Base-by-base conservation (phyloP, 371 early-diverging fungal genomes). In the Capillidium heterosporum region DNA sequence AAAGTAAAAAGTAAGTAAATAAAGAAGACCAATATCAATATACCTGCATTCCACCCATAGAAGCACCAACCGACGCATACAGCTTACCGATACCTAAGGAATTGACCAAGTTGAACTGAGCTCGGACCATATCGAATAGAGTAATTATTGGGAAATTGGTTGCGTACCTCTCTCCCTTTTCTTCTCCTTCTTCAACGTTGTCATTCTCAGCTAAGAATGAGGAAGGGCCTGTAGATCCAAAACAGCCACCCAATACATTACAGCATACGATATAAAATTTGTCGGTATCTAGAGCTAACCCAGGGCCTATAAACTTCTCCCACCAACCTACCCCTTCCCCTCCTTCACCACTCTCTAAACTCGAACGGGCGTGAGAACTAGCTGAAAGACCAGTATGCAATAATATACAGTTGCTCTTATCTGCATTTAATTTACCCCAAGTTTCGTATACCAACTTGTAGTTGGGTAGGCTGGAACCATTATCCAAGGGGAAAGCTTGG, bases 1-100 rank as follows among this genome's bases (percentile, higher is more conserved):
- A 8, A 40, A 17, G 31, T 51, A 59, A 24, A 23, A 19, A 42
- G 23, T 27, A 35, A 51, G 21, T 50, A 41, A 43, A 32, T 15
- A 53, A 15, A 27, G 13, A 24, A 53, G n/a, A 23, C 32, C 21
- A 4, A 42, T 53, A 35, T 24, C 13, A 10, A 48, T 28, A 27
- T 35, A 75, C 75, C 70, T 87, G 90, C 92, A 92, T 91, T 15
- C 93, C 94, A 44, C 94, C 95, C 93, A 94, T 93, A 65, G 89
- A 88, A 28, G 84, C 73, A 0, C 96, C 96, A 0, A 95, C 93
- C 48, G 81, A 80, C 17, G 95, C 94, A 65, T 93, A 82, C 48
- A 94, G 63, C 53, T 75, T 78, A 2, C 77, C 60, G 56, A 95
- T 85, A 0, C 87, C 87, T 61, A 95, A 67, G 32, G 67, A 56